Evolutionary conservation across 441 rosid genomes (phyloP).

Genomic region (Erodium chrysanthum): DNA sequence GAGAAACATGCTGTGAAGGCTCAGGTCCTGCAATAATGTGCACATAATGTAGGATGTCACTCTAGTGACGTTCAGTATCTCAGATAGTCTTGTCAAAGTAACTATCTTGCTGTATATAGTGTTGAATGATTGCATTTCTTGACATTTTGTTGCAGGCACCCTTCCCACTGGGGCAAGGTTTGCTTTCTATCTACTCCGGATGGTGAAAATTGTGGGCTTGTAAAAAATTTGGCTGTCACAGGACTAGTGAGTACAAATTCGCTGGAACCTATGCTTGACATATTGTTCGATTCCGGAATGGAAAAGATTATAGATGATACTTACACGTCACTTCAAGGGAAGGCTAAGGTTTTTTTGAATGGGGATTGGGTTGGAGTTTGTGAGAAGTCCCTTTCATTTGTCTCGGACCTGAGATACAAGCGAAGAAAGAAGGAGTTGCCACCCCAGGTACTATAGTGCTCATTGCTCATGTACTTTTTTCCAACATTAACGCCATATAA

Average conservation of each 20-base stretch:
- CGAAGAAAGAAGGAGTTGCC: slow-evolving; percentile 55
- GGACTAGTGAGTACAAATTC: slow-evolving; percentile 64
- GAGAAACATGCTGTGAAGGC: background rate
- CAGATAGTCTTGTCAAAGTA: background rate
- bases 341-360: slow-evolving; percentile 58
- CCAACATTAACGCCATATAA: background rate
- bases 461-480: no score
- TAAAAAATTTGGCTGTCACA: slow-evolving; percentile 66
- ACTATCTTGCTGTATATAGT: background rate
- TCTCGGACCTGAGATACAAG: slow-evolving; percentile 41
- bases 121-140: background rate
- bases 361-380: slow-evolving; percentile 90
- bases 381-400: slow-evolving; percentile 46
- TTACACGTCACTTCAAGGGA: slow-evolving; percentile 35
- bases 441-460: slow-evolving; percentile 41
- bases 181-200: slow-evolving; percentile 91
- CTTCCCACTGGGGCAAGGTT: slow-evolving; percentile 95
- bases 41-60: background rate
- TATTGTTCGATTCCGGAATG: slow-evolving; percentile 56
- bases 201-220: slow-evolving; percentile 97
- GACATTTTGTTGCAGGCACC: slow-evolving; percentile 47
- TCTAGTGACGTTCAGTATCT: background rate
- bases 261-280: slow-evolving; percentile 37
- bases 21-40: background rate
- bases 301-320: slow-evolving; percentile 47